Base-by-base conservation (phyloP, 441 rosid genomes). In the Populus hybrid region DNA sequence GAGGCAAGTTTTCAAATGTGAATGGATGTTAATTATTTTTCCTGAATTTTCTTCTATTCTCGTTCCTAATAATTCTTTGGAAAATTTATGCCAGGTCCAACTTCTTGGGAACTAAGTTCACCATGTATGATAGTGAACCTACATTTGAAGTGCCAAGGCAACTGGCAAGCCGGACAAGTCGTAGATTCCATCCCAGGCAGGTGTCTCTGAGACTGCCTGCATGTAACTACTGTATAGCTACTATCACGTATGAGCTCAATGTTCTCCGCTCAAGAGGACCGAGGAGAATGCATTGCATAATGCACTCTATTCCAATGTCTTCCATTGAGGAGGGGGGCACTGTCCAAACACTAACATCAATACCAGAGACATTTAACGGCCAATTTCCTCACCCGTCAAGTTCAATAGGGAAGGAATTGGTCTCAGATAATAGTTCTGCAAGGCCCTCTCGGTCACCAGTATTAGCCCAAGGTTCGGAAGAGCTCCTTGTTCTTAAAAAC, bases 211-310 rank as follows among this genome's bases (percentile, higher is more conserved):
- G 88, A 75, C 71, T 86, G 78, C 88, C 92, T 67, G 89, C 90
- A 3, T 88, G 77, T 79, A 88, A 88, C 80, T 87, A 84, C 80
- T 86, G 79, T 28, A 78, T 86, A 77, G 95, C 97, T 80, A 83
- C 85, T 36, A 78, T 95, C 79, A 84, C 88, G 30, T 95, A 95
- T 59, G 98, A 92, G 87, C 91, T 95, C 81, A 95, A 93, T 79
- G 96, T 95, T 80, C 93, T 95, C 28, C 91, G 95, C 64, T 86
- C 96, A 1, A 87, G 98, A 80, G 99, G 98, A 6, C 99, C 99
- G 21, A 88, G 99, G 87, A 88, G 92, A 86, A 95, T 95, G 98
- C 93, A 92, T 65, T 95, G 99, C 61, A 76, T 84, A 67, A 86
- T 95, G 96, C 88, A 88, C 81, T 87, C 92, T 28, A 92, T 92